Evolutionary conservation across 2,329 filamentous ascomycete genomes (phyloP).

Genomic region (Penicillium sp.): DNA sequence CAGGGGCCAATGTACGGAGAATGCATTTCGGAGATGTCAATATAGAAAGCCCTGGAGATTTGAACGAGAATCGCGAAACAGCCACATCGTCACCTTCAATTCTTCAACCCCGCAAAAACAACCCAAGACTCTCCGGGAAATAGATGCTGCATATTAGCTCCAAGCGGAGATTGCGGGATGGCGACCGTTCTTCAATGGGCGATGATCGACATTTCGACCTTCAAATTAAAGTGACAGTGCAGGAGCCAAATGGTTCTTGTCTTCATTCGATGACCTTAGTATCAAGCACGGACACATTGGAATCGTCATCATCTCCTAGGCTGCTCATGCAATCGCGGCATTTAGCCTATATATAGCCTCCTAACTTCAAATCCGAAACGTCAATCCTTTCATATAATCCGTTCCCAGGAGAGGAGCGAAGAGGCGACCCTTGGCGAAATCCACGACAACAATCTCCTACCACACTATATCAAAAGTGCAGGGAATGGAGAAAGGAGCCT

Average conservation of each 20-base stretch:
- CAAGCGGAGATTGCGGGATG: conserved; percentile 2
- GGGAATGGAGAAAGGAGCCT: background rate
- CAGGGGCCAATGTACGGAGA: background rate
- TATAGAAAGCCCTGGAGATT: background rate
- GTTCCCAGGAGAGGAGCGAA: background rate
- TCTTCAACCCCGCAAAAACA: conserved; percentile 7
- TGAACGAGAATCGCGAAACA: background rate
- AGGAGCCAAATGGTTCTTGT: background rate
- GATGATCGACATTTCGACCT: conserved; percentile 12
- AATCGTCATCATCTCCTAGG: background rate
- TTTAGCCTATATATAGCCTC: background rate
- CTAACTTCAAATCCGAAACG: background rate
- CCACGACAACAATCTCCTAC: background rate
- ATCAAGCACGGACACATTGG: background rate
- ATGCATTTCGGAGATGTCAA: background rate
- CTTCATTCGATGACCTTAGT: background rate
- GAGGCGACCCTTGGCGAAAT: background rate
- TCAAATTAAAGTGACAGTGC: background rate
- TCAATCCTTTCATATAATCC: background rate
- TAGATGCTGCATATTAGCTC: background rate
- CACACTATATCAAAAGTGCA: background rate
- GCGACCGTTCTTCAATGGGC: conserved; percentile 10
- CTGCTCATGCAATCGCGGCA: too few species aligned
- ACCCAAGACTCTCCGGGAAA: background rate
- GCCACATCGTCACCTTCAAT: conserved; percentile 1